Percentiles rank a stretch among this genome's conserved stretches.
Conservation (phyloP, 768 basidiomycete species). For the Tricholoma matsutake region DNA sequence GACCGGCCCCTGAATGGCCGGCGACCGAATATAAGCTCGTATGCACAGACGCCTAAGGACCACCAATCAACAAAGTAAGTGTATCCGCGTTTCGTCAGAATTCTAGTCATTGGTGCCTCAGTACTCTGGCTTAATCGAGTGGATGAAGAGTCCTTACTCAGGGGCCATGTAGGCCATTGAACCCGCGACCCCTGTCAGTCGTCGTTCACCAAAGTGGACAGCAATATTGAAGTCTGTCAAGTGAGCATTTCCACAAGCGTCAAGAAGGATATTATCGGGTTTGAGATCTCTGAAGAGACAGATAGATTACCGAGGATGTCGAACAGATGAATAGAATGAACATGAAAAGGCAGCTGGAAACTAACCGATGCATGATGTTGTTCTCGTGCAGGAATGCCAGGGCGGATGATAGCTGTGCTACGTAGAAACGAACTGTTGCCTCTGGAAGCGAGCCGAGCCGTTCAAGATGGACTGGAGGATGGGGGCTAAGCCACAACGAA, state of each 20-base stretch:
- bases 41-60: slow-evolving; percentile 92
- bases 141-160: slow-evolving; percentile 41
- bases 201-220: slow-evolving; percentile 89
- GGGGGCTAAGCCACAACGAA: slow-evolving; percentile 9
- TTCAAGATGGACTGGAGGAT: slow-evolving; percentile 76
- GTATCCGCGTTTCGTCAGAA: slow-evolving; percentile 90
- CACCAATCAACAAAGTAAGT: slow-evolving; percentile 96
- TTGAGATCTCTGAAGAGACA: slow-evolving; percentile 74
- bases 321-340: slow-evolving; percentile 9
- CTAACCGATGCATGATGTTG: slow-evolving; percentile 93
- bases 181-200: slow-evolving; percentile 89
- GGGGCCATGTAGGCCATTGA: slow-evolving; percentile 99
- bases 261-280: slow-evolving; percentile 96
- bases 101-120: slow-evolving; percentile 34
- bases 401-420: slow-evolving; percentile 87
- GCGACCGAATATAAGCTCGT: slow-evolving; percentile 88
- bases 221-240: slow-evolving; percentile 99
- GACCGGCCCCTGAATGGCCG: slow-evolving; percentile 92
- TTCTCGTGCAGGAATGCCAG: slow-evolving; percentile 89
- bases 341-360: slow-evolving; percentile 17
- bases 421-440: slow-evolving; percentile 80
- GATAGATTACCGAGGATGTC: slow-evolving; percentile 17
- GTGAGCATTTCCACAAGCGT: slow-evolving; percentile 94
- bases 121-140: slow-evolving; percentile 3
- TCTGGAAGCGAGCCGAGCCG: slow-evolving; percentile 73